These are phyloP conservation scores for Conoideocrella luteorostrata DNA, from an alignment of 2,329 filamentous ascomycete genomes.

Conservation along the genomic window DNA sequence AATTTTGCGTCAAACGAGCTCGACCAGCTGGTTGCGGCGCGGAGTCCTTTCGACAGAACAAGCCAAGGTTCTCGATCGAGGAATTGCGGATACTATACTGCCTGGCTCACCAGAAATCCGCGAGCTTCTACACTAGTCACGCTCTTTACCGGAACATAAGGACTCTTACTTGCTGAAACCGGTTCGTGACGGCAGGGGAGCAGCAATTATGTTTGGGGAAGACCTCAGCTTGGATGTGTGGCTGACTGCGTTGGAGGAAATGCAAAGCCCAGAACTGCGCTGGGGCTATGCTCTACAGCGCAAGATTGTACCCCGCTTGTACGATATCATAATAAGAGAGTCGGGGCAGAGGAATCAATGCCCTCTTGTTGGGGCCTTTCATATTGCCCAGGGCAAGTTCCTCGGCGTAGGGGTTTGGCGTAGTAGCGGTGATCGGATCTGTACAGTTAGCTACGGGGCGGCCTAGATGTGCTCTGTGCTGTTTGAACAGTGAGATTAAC, in stretches of 20 bases:
- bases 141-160: constrained; percentile 11
- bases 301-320: constrained; percentile 22
- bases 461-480: constrained; percentile 28
- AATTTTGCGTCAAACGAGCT: constrained; percentile 27
- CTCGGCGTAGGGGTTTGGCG: constrained; percentile 27
- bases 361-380: constrained; percentile 28
- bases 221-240: constrained; percentile 24
- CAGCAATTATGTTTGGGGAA: constrained; percentile 33
- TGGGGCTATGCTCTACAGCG: constrained; percentile 23
- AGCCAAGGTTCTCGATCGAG: constrained; percentile 17
- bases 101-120: constrained; percentile 22
- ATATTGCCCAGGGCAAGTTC: constrained; percentile 20
- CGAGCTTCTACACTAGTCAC: constrained; percentile 13
- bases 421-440: constrained; percentile 22
- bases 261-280: constrained; percentile 10
- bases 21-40: constrained; percentile 25
- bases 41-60: constrained; percentile 21
- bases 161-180: constrained; percentile 31
- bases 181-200: constrained; percentile 30
- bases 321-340: constrained; percentile 24
- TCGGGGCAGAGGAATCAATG: constrained; percentile 18
- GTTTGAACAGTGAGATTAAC: constrained; percentile 5
- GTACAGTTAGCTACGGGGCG: constrained; percentile 25
- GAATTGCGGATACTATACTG: constrained; percentile 28
- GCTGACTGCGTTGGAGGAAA: constrained; percentile 16